A percentile compares a stretch with the other conserved stretches of the same genome.
Evolutionary conservation across 1,284 basidiomycete genomes (phyloP).

Genomic region (Cutaneotrichosporon daszewskae): DNA sequence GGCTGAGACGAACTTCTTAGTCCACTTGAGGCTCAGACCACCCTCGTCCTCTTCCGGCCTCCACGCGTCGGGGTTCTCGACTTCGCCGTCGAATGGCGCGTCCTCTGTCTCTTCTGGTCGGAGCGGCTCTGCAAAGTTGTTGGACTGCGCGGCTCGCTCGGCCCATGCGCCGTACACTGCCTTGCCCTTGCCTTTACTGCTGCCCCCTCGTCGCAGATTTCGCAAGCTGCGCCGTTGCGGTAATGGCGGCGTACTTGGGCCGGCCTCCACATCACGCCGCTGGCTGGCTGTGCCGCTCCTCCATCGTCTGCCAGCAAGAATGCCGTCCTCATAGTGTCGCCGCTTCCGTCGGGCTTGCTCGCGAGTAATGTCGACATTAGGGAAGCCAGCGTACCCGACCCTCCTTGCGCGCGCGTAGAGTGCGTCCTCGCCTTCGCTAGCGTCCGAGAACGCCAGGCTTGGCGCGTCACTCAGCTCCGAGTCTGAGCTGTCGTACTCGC

Average conservation of each 20-base stretch:
- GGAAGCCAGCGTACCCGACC: constrained; percentile 89
- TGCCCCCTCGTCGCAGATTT: constrained; percentile 11
- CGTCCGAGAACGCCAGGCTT: constrained; percentile 38
- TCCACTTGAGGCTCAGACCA: constrained; percentile 6
- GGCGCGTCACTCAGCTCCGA: constrained; percentile 44
- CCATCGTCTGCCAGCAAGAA: constrained; percentile 40
- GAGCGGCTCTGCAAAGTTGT: not conserved
- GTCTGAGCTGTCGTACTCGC: constrained; percentile 28
- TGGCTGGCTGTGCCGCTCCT: not conserved
- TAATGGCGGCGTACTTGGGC: not conserved
- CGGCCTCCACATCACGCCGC: not conserved
- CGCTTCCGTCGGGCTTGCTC: constrained; percentile 35
- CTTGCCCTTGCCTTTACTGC: constrained; percentile 16
- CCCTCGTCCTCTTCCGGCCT: not conserved
- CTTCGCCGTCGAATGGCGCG: constrained; percentile 14
- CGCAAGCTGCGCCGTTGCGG: constrained; percentile 2
- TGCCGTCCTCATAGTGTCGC: constrained; percentile 45
- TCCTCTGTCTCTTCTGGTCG: constrained; percentile 9
- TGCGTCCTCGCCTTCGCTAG: constrained; percentile 51
- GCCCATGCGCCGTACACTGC: constrained; percentile 50
- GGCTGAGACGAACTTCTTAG: not conserved
- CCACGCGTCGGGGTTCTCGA: constrained; percentile 15
- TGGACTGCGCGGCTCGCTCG: not conserved
- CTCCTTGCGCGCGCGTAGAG: constrained; percentile 63
- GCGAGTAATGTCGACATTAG: constrained; percentile 73